A percentile compares a stretch with the other conserved stretches of the same genome.
These are phyloP conservation scores for Grammothele lineata DNA, from an alignment of 768 basidiomycete species.

Conservation along the genomic window DNA sequence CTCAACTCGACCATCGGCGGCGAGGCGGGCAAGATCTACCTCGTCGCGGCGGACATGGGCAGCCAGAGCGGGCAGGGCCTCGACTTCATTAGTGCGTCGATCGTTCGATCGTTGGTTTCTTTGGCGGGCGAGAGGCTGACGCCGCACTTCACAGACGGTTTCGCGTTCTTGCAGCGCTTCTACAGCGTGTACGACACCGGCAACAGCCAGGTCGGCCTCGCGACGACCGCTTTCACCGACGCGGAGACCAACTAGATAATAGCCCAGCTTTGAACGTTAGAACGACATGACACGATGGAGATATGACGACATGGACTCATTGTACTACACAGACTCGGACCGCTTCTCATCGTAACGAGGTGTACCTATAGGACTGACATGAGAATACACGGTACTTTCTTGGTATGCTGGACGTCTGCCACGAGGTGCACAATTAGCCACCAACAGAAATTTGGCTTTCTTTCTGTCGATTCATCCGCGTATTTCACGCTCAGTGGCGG, in stretches of 20 bases:
- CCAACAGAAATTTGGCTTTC: no score
- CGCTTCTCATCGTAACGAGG: no score
- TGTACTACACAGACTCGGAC: no score
- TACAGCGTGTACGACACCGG: slow-evolving; percentile 41
- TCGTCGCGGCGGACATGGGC: slow-evolving; percentile 53
- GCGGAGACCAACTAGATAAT: slow-evolving; percentile 28
- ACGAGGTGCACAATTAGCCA: no score
- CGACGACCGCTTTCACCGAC: slow-evolving; percentile 30
- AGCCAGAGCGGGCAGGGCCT: slow-evolving; percentile 48
- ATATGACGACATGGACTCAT: neutral
- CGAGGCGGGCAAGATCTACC: slow-evolving; percentile 43
- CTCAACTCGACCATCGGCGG: slow-evolving; percentile 60
- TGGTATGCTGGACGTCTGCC: no score
- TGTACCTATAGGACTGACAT: no score
- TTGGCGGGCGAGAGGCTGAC: neutral
- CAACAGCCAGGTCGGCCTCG: slow-evolving; percentile 30
- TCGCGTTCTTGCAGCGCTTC: slow-evolving; percentile 57
- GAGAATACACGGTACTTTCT: no score
- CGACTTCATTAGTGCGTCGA: slow-evolving; percentile 55
- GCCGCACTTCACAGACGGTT: slow-evolving; percentile 40
- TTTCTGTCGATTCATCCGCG: no score
- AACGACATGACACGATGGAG: neutral
- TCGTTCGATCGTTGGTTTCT: neutral
- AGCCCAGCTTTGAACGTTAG: no score
- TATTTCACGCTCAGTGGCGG: no score